Evolutionary conservation across 495 filamentous ascomycete species (phyloP).

Genomic region (Aspergillus bertholletiae): DNA sequence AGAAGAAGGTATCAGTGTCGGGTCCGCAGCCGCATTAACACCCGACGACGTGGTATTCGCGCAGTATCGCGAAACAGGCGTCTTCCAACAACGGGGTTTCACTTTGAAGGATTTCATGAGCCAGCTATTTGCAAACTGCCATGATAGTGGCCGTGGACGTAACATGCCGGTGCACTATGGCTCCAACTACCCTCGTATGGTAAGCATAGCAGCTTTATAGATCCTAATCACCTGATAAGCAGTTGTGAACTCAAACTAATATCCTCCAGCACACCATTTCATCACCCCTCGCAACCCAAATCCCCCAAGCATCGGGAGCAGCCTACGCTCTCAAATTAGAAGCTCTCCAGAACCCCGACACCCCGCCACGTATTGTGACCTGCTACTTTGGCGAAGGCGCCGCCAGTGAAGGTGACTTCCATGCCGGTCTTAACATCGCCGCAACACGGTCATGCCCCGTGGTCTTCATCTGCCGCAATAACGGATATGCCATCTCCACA

Average conservation of each 20-base stretch:
- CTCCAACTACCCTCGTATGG: slow-evolving; percentile 74
- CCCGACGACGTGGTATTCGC: slow-evolving; percentile 89
- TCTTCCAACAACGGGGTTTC: slow-evolving; percentile 87
- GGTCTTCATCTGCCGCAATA: slow-evolving; percentile 95
- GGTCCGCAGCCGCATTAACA: slow-evolving; percentile 74
- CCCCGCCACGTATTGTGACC: slow-evolving; percentile 66
- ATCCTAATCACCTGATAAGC: no score
- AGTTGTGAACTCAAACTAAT: no score
- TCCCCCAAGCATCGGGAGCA: slow-evolving; percentile 90
- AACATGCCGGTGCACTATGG: slow-evolving; percentile 99
- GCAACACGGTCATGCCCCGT: slow-evolving; percentile 89
- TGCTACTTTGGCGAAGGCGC: slow-evolving; percentile 99
- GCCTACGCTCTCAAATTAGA: slow-evolving; percentile 94
- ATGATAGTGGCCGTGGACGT: slow-evolving; percentile 77
- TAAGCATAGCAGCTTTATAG: slow-evolving; percentile 32
- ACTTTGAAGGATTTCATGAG: slow-evolving; percentile 87
- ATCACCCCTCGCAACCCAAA: slow-evolving; percentile 88
- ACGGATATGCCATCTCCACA: slow-evolving; percentile 93
- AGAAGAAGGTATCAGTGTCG: slow-evolving; percentile 91
- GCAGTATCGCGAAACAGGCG: slow-evolving; percentile 91
- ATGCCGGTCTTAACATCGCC: slow-evolving; percentile 93
- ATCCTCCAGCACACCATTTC: slow-evolving; percentile 78
- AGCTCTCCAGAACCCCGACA: slow-evolving; percentile 64
- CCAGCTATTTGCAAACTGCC: slow-evolving; percentile 85
- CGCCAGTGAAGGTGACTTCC: slow-evolving; percentile 95